These are phyloP conservation scores for Auricularia sp. DNA, from an alignment of 768 basidiomycete genomes.

Conservation along the genomic window DNA sequence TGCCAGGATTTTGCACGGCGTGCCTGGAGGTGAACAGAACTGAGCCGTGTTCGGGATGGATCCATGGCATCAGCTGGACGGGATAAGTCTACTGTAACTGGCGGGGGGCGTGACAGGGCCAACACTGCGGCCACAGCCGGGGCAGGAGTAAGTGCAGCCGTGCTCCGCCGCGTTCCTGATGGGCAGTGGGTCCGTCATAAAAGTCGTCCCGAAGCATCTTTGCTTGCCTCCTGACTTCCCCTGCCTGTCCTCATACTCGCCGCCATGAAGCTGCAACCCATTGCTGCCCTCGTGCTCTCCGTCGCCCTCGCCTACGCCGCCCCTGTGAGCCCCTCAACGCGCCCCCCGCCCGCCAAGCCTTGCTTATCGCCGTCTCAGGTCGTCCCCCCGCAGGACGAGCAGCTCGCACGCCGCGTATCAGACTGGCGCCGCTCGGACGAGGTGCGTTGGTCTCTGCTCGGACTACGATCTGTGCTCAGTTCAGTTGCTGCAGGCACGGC, in stretches of 20 bases:
- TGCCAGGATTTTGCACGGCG: no score
- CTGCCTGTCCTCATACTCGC: not conserved
- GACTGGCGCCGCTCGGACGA: not conserved
- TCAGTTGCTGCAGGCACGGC: not conserved
- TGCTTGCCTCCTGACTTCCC: not conserved
- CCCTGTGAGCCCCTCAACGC: not conserved
- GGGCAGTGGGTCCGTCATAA: not conserved
- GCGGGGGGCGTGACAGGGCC: not conserved
- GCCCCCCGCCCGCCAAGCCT: not conserved
- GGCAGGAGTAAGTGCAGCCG: not conserved
- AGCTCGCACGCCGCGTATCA: not conserved
- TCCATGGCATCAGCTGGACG: not conserved
- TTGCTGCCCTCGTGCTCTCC: not conserved
- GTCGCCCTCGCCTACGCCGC: not conserved
- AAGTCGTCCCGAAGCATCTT: not conserved
- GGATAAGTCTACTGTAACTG: not conserved
- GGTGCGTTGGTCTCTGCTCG: not conserved
- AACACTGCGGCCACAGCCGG: not conserved
- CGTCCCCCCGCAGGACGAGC: not conserved
- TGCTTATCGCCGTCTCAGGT: not conserved
- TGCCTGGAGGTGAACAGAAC: no score
- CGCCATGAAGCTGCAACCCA: not conserved
- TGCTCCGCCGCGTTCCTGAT: no score
- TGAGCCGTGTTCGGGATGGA: no score
- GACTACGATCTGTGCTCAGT: not conserved